These are phyloP conservation scores for Colletotrichum melonis DNA, from an alignment of 2,329 filamentous ascomycete genomes.

Conservation along the genomic window DNA sequence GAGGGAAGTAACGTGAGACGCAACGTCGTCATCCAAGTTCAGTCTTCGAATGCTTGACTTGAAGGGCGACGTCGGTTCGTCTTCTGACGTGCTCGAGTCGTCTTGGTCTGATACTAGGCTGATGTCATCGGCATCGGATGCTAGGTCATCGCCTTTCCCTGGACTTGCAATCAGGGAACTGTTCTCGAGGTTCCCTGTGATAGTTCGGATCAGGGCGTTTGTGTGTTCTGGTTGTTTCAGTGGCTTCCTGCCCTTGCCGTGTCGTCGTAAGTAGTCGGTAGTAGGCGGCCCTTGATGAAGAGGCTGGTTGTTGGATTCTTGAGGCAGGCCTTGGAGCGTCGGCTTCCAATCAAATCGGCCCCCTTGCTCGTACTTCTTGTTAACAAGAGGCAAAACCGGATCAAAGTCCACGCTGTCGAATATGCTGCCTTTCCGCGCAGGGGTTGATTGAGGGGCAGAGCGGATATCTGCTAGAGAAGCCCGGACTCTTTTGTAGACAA, in stretches of 20 bases:
- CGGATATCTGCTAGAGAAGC: slow-evolving; percentile 53
- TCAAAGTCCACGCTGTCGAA: slow-evolving; percentile 68
- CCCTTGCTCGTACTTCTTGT: slow-evolving; percentile 68
- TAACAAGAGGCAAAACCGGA: slow-evolving; percentile 62
- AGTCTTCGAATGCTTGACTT: slow-evolving; percentile 59
- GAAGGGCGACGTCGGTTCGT: slow-evolving; percentile 61
- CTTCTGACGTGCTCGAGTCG: slow-evolving; percentile 62
- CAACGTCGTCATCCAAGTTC: slow-evolving; percentile 62
- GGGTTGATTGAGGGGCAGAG: slow-evolving; percentile 37
- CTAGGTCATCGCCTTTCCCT: slow-evolving; percentile 49
- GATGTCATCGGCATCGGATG: slow-evolving; percentile 60
- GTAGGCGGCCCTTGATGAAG: slow-evolving; percentile 53
- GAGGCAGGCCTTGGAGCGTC: slow-evolving; percentile 42
- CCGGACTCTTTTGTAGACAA: slow-evolving; percentile 68
- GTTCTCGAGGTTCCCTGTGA: slow-evolving; percentile 47
- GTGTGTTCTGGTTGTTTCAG: slow-evolving; percentile 41
- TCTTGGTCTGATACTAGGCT: slow-evolving; percentile 68
- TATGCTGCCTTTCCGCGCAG: slow-evolving; percentile 54
- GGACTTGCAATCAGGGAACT: slow-evolving; percentile 52
- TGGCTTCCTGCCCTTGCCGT: slow-evolving; percentile 54
- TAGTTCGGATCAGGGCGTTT: slow-evolving; percentile 50
- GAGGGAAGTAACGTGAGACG: slow-evolving; percentile 63
- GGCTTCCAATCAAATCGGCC: slow-evolving; percentile 63
- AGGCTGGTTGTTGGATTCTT: slow-evolving; percentile 42
- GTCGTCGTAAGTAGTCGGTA: slow-evolving; percentile 60